A percentile compares a stretch with the other conserved stretches of the same genome.
Conservation (phyloP, 257 asterid species). For the Solanum microdontum region DNA sequence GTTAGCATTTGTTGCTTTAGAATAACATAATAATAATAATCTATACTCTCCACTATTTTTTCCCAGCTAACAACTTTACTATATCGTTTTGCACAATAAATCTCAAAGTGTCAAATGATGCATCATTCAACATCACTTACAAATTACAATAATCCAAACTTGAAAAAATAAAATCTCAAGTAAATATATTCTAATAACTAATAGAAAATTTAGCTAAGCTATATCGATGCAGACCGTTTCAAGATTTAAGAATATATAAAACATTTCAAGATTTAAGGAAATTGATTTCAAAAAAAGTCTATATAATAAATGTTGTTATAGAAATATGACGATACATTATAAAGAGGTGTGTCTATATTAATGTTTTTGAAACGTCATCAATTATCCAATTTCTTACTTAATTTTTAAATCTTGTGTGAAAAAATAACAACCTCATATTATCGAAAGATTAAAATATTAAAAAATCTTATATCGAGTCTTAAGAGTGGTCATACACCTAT, state of each 20-base stretch:
- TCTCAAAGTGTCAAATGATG: not conserved
- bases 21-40: no score
- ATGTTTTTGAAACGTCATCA: not conserved
- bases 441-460: no score
- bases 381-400: no score
- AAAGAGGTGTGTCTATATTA: no score
- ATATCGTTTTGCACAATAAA: not conserved
- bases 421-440: no score
- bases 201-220: not conserved
- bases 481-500: no score
- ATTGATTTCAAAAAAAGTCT: not conserved
- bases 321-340: no score
- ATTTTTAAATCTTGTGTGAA: not conserved
- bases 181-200: no score
- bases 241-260: not conserved
- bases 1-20: not conserved
- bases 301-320: no score
- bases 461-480: not conserved
- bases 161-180: no score
- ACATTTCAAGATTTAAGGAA: not conserved
- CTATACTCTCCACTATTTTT: not conserved
- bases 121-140: not conserved
- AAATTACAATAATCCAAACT: no score
- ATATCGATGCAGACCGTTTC: not conserved
- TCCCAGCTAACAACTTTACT: not conserved